These are phyloP conservation scores for thale cress (Arabidopsis thaliana) DNA, from an alignment of 345 rosid species.

Conservation along the genomic window DNA sequence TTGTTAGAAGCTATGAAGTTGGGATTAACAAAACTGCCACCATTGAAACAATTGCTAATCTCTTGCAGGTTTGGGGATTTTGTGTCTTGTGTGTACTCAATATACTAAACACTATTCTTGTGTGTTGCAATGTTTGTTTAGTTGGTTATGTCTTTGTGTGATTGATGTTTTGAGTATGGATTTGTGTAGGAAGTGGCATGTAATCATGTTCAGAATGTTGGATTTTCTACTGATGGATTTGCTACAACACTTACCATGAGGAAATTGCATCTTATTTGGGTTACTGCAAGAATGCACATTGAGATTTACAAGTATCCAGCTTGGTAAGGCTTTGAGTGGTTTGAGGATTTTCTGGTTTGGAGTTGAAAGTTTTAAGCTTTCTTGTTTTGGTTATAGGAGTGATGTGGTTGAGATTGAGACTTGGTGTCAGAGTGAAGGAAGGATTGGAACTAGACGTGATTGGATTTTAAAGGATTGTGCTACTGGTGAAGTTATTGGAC, in stretches of 20 bases:
- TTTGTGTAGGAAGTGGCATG: conserved; percentile 75
- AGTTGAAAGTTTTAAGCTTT: conserved; percentile 7
- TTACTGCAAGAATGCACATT: conserved; percentile 97
- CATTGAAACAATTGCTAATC: conserved; percentile 90
- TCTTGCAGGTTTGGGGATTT: conserved; percentile 67
- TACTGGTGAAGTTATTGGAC: conserved; percentile 79
- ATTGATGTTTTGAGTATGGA: neutral
- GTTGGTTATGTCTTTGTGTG: neutral
- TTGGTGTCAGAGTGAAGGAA: conserved; percentile 95
- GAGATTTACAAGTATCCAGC: conserved; percentile 94
- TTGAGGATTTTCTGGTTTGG: conserved; percentile 13
- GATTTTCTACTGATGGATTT: conserved; percentile 93
- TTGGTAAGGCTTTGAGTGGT: conserved; percentile 53
- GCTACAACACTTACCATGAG: conserved; percentile 87
- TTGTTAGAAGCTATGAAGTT: conserved; percentile 89
- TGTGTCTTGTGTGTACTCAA: conserved; percentile 13
- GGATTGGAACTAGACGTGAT: conserved; percentile 95
- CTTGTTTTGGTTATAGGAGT: conserved; percentile 57
- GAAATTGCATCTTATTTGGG: conserved; percentile 98
- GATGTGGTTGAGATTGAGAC: conserved; percentile 96
- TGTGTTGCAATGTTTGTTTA: neutral
- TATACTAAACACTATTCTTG: neutral
- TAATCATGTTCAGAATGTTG: conserved; percentile 90
- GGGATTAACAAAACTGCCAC: conserved; percentile 97
- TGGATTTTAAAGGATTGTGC: conserved; percentile 78